Conservation (phyloP, 2,329 filamentous ascomycete species). For the Aspergillus chevalieri region DNA sequence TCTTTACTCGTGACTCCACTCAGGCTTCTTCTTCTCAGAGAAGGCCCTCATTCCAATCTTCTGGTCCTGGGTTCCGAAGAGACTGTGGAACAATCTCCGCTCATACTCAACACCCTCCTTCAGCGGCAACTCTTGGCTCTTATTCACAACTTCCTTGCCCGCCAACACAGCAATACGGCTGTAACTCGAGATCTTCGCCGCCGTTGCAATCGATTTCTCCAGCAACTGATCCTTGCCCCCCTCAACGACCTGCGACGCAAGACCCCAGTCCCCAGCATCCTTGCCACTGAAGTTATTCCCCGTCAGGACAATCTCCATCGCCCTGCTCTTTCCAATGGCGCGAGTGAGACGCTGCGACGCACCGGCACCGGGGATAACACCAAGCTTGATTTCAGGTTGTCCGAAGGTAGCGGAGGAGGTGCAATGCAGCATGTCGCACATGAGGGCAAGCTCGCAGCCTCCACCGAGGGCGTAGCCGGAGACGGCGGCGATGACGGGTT, state of each 20-base stretch:
- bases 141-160: conserved; percentile 97
- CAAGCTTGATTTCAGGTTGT: conserved; percentile 94
- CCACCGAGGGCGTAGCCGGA: conserved; percentile 92
- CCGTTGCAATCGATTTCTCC: conserved; percentile 72
- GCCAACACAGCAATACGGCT: conserved; percentile 82
- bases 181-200: conserved; percentile 82
- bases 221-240: conserved; percentile 71
- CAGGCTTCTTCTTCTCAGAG: conserved; percentile 85
- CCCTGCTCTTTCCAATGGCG: conserved; percentile 74
- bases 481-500: conserved; percentile 88
- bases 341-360: conserved; percentile 83
- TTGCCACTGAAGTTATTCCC: conserved; percentile 75
- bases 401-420: conserved; percentile 82
- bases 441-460: conserved; percentile 93
- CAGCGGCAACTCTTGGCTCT: conserved; percentile 86
- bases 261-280: conserved; percentile 83
- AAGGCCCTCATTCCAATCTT: conserved; percentile 97
- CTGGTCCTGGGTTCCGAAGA: conserved; percentile 94
- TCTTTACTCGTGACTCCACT: conserved; percentile 73
- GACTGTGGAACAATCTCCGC: conserved; percentile 80
- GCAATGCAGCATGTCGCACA: conserved; percentile 94
- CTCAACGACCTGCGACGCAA: conserved; percentile 76
- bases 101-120: conserved; percentile 93
- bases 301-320: conserved; percentile 88
- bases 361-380: conserved; percentile 84